Evolutionary conservation across 306 rosid species (phyloP).

Genomic region (Hippophae rhamnoides): DNA sequence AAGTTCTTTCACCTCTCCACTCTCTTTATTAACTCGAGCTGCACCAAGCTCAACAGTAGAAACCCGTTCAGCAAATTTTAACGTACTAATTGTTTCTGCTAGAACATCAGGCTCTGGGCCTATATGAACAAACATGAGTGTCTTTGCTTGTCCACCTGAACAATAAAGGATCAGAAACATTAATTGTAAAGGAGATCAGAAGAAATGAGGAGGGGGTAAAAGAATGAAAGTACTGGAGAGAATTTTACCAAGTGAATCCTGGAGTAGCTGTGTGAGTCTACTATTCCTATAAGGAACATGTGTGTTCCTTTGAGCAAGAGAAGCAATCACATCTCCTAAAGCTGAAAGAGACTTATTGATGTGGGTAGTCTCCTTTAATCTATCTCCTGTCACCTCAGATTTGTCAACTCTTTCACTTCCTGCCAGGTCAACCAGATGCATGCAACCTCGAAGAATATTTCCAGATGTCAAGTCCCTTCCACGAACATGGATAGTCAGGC

Average conservation of each 20-base stretch:
- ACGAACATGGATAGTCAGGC: slow-evolving; percentile 90
- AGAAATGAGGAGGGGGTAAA: neutral
- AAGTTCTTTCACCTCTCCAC: slow-evolving; percentile 63
- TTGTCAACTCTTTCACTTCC: slow-evolving; percentile 98
- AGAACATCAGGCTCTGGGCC: slow-evolving; percentile 80
- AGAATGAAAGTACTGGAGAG: neutral
- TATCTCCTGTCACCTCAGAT: slow-evolving; percentile 86
- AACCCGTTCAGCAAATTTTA: slow-evolving; percentile 90
- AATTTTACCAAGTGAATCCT: slow-evolving; percentile 78
- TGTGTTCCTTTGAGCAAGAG: slow-evolving; percentile 73
- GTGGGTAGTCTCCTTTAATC: slow-evolving; percentile 94
- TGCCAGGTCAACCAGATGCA: slow-evolving; percentile 96
- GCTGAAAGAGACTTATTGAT: slow-evolving; percentile 97
- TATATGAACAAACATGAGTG: slow-evolving; percentile 90
- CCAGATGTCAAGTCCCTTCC: slow-evolving; percentile 74
- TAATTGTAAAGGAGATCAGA: neutral
- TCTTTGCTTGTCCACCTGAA: slow-evolving; percentile 87
- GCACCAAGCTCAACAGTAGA: slow-evolving; percentile 84
- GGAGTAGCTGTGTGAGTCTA: slow-evolving; percentile 93
- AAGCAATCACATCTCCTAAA: slow-evolving; percentile 86
- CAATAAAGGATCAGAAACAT: slow-evolving; percentile 4
- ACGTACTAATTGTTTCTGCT: slow-evolving; percentile 87
- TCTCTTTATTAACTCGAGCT: slow-evolving; percentile 63
- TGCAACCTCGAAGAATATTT: slow-evolving; percentile 50
- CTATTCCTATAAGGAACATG: slow-evolving; percentile 97